These are phyloP conservation scores for Ascochyta rabiei DNA, from an alignment of 2,329 filamentous ascomycete species.

Conservation along the genomic window DNA sequence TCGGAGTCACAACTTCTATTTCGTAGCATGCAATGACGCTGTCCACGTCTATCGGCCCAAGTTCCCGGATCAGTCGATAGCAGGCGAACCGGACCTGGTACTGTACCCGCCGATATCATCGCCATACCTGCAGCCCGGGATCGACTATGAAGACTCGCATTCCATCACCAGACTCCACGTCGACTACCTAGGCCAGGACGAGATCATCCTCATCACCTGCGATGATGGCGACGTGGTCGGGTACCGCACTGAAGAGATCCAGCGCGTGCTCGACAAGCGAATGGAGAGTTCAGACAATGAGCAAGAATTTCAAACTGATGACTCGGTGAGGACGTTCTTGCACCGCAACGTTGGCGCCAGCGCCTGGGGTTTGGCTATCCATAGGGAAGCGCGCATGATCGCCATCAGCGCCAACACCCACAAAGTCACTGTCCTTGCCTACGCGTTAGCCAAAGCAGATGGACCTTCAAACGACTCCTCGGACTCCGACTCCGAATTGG, in stretches of 20 bases:
- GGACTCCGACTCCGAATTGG: background rate
- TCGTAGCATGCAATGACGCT: conserved; percentile 50
- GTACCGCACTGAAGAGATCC: conserved; percentile 44
- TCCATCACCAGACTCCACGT: conserved; percentile 54
- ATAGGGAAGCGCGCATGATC: conserved; percentile 80
- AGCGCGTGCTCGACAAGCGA: conserved; percentile 25
- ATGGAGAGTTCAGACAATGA: background rate
- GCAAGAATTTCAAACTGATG: conserved; percentile 45
- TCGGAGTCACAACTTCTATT: conserved; percentile 55
- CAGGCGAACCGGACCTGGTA: conserved; percentile 44
- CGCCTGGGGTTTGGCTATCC: conserved; percentile 89
- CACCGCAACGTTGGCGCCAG: conserved; percentile 76
- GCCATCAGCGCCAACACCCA: conserved; percentile 81
- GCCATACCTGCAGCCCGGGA: conserved; percentile 27
- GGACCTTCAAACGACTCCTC: background rate
- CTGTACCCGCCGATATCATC: conserved; percentile 48
- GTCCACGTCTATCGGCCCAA: conserved; percentile 53
- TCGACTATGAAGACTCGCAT: conserved; percentile 50
- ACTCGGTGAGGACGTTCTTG: conserved; percentile 65
- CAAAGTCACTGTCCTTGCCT: conserved; percentile 64
- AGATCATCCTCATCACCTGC: conserved; percentile 59
- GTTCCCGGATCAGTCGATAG: conserved; percentile 51
- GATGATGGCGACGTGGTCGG: conserved; percentile 62
- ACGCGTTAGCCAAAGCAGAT: conserved; percentile 54
- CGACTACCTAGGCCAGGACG: conserved; percentile 53